Conservation (phyloP, 2,329 filamentous ascomycete species). For the Drechslera avenae region DNA sequence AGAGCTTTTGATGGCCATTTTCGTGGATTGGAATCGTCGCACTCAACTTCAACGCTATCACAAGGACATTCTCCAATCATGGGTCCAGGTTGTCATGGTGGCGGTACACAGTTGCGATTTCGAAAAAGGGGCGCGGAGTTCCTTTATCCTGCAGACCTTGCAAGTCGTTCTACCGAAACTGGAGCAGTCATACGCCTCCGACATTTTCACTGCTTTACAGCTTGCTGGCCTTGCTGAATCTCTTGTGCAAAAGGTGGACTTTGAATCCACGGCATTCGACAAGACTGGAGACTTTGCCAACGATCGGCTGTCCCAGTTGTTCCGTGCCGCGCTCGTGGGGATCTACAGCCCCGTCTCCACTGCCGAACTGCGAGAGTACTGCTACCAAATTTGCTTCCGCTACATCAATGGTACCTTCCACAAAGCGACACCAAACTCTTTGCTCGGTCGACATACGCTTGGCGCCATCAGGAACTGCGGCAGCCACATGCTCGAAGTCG, state of each 20-base stretch:
- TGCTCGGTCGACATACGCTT: constrained; percentile 57
- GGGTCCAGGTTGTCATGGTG: constrained; percentile 83
- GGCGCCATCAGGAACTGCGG: constrained; percentile 80
- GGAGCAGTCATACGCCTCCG: constrained; percentile 73
- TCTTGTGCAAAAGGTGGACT: constrained; percentile 73
- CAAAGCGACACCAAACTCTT: constrained; percentile 47
- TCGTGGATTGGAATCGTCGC: constrained; percentile 67
- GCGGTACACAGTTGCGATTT: constrained; percentile 84
- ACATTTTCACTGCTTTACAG: constrained; percentile 72
- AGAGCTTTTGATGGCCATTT: constrained; percentile 60
- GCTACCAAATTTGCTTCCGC: constrained; percentile 90
- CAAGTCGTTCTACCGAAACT: constrained; percentile 88
- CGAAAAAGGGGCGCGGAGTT: constrained; percentile 70
- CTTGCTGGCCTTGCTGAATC: constrained; percentile 77
- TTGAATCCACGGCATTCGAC: constrained; percentile 54
- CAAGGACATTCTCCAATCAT: constrained; percentile 74
- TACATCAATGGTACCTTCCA: constrained; percentile 73
- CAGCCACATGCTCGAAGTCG: constrained; percentile 78
- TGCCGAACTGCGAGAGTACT: constrained; percentile 75
- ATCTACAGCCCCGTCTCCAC: constrained; percentile 75
- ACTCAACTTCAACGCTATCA: constrained; percentile 62
- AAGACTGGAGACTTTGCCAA: constrained; percentile 72
- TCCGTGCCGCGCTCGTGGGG: constrained; percentile 82
- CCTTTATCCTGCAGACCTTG: constrained; percentile 83
- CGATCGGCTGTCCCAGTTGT: constrained; percentile 89